Base-by-base conservation (phyloP, 2,329 filamentous ascomycete species). In the Zasmidium angulare region DNA sequence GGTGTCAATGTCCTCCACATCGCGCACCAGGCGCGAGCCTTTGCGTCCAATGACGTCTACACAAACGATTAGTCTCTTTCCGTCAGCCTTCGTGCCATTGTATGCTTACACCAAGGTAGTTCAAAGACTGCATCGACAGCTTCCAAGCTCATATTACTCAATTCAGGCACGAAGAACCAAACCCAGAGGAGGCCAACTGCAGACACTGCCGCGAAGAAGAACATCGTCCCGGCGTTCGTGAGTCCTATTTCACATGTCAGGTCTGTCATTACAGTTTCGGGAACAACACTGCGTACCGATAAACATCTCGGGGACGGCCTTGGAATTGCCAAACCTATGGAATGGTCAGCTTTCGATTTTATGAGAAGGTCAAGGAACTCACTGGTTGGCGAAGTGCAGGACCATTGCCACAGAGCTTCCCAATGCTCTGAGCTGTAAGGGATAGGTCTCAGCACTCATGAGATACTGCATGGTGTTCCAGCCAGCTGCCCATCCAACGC, bases 391-490 rank as follows among this genome's bases (percentile, higher is more conserved):
- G 36, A 92, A 92, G 74, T 93, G 89, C 60, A 91, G 82, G 0
- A 86, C 89, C 89, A 92, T 92, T 50, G 87, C 85, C 69, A 89
- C 81, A 0, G 85, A 89, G 0, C 87, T 89, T 20, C 86, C 85
- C 9, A 91, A 75, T 2, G 89, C 88, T 57, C 89, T 84, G 52
- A 93, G 86, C 2, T 89, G 83, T 11, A 92, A 81, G 0, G 89
- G 89, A 77, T 90, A 93, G 61, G 92, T 81, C 71, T 93, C 89
- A 1, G 88, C 87, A 14, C 89, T 91, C 57, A 93, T 82, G 2
- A 93, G 81, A 71, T 92, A 93, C 75, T 91, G 89, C 80, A 70
- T 66, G 24, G 53, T 58, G 50, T 69, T 70, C 68, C 66, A 68
- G 22, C 68, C 61, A 2, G 89, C 78, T 0, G 87, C 87, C 86